Evolutionary conservation across 2,329 filamentous ascomycete genomes (phyloP).

Genomic region (Rhytidhysteron rufulum): DNA sequence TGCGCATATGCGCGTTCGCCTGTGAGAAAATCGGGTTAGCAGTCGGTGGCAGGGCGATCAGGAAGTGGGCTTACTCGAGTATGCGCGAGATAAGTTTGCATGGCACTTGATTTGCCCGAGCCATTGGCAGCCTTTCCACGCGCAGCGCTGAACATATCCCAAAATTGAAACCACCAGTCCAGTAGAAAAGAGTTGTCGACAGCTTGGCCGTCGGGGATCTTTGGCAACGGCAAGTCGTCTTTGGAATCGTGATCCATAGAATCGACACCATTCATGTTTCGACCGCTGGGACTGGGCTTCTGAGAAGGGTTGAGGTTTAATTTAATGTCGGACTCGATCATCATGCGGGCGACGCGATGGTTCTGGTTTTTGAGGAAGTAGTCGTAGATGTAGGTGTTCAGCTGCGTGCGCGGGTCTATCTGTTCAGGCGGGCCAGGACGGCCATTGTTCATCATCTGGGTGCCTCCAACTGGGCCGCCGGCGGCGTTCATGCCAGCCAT

Average conservation of each 20-base stretch:
- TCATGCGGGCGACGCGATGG: conserved; percentile 73
- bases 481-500: conserved; percentile 66
- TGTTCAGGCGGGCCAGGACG: conserved; percentile 31
- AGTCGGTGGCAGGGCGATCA: not conserved
- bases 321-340: conserved; percentile 45
- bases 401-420: conserved; percentile 47
- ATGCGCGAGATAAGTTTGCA: conserved; percentile 71
- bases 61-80: conserved; percentile 65
- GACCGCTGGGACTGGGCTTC: conserved; percentile 62
- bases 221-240: conserved; percentile 77
- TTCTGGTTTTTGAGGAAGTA: conserved; percentile 85
- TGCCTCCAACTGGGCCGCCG: conserved; percentile 62
- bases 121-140: conserved; percentile 53
- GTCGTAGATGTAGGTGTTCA: conserved; percentile 89
- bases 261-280: conserved; percentile 63
- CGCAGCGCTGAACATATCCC: conserved; percentile 88
- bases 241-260: conserved; percentile 80
- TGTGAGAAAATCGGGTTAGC: conserved; percentile 31
- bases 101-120: too few species aligned
- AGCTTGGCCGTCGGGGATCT: conserved; percentile 57
- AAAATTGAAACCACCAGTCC: conserved; percentile 97
- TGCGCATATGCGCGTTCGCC: conserved; percentile 68
- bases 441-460: conserved; percentile 64
- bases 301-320: conserved; percentile 53
- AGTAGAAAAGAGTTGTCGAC: conserved; percentile 81